Evolutionary conservation across 73 alveolate species (phyloP).

Genomic region (Stentor roeselii): DNA sequence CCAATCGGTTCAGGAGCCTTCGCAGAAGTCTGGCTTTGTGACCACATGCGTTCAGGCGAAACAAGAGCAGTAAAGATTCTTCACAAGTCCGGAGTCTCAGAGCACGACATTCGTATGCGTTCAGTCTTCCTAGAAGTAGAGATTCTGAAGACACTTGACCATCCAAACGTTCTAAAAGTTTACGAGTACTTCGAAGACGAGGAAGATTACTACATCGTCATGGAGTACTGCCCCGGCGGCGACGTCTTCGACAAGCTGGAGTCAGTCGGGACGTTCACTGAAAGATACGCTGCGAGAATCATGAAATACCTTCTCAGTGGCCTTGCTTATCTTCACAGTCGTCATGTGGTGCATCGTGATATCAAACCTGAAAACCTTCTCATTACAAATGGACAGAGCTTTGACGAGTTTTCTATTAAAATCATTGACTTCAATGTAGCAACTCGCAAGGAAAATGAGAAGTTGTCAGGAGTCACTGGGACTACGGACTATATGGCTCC

Average conservation of each 20-base stretch:
- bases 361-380: conserved; percentile 76
- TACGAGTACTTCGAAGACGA: conserved; percentile 72
- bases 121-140: conserved; percentile 44
- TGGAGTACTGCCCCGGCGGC: conserved; percentile 68
- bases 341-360: conserved; percentile 75
- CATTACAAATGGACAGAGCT: conserved; percentile 45
- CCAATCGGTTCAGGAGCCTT: conserved; percentile 16
- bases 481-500: conserved; percentile 27
- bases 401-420: conserved; percentile 43
- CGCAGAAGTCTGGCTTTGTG: not conserved
- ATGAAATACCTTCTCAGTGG: conserved; percentile 62
- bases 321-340: conserved; percentile 63
- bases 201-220: conserved; percentile 56
- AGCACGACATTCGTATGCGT: not conserved
- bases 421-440: conserved; percentile 76
- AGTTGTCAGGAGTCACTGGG: conserved; percentile 7
- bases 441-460: not conserved
- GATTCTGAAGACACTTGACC: conserved; percentile 64
- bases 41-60: not conserved
- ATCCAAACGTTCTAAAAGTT: conserved; percentile 76
- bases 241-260: conserved; percentile 58
- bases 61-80: not conserved
- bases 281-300: conserved; percentile 61
- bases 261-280: conserved; percentile 47
- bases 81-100: not conserved